Conservation (phyloP, 192 early-diverging fungal species). For the Phlyctochytrium planicorne region DNA sequence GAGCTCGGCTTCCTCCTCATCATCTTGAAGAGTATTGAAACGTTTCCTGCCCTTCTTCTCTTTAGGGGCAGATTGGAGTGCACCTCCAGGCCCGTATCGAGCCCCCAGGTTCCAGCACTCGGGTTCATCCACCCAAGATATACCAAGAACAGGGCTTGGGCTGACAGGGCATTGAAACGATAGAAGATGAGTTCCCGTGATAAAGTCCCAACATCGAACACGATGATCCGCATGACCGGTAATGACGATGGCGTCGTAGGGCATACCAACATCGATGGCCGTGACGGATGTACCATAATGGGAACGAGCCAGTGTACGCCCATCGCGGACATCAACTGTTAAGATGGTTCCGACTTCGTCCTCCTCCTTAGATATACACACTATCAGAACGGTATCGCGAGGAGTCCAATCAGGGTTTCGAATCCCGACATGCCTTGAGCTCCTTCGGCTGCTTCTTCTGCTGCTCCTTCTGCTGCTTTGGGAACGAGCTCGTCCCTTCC, state of each 20-base stretch:
- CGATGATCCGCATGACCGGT: slow-evolving; percentile 1
- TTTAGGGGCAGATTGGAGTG: too few species aligned
- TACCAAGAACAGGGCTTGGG: not conserved
- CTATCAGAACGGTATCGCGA: not conserved
- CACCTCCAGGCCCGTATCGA: not conserved
- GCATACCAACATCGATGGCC: slow-evolving; percentile 1
- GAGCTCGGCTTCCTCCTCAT: not conserved
- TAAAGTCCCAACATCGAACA: not conserved
- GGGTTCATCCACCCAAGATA: slow-evolving; percentile 1
- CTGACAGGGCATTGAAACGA: not conserved
- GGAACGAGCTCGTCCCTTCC: not conserved
- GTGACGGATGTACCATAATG: not conserved
- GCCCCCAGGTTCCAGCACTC: slow-evolving; percentile 1
- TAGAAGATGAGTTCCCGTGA: not conserved
- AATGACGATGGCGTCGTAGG: not conserved
- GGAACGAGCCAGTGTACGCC: not conserved
- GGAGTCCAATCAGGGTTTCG: not conserved
- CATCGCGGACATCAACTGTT: not conserved
- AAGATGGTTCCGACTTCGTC: not conserved
- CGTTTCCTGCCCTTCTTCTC: not conserved
- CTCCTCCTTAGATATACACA: not conserved
- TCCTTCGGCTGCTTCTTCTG: not conserved
- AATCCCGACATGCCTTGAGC: not conserved
- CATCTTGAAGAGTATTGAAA: not conserved
- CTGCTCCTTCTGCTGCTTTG: too few species aligned